phyloP scores from a whole-genome alignment of 176 grass and related monocot genomes.

The Paspalum vaginatum region DNA sequence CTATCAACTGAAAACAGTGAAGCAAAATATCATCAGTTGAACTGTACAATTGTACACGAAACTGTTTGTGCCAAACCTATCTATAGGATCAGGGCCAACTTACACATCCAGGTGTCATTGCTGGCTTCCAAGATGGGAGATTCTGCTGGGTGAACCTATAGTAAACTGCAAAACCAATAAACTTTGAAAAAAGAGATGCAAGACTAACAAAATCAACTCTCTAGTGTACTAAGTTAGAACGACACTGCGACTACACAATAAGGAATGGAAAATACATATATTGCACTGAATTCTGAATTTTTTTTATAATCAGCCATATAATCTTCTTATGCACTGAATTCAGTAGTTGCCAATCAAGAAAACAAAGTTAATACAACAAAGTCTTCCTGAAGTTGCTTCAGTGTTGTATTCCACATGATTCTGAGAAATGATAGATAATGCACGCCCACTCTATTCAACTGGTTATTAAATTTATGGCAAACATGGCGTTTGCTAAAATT shows the following conservation, averaged over 20 bases:
- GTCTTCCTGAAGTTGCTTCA: background rate
- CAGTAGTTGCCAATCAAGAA: background rate
- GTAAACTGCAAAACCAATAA: constrained; percentile 59
- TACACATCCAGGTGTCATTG: constrained; percentile 82
- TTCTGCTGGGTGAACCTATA: constrained; percentile 93
- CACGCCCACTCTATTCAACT: background rate
- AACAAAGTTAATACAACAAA: background rate
- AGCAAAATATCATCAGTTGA: constrained; percentile 28
- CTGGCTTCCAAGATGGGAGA: constrained; percentile 81
- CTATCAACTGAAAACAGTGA: constrained; percentile 64
- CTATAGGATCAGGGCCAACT: constrained; percentile 29
- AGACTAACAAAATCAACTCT: constrained; percentile 27
- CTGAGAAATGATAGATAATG: background rate
- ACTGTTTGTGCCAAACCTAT: background rate
- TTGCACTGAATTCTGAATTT: background rate
- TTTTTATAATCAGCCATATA: background rate
- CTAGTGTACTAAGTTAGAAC: constrained; percentile 12
- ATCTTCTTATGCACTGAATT: background rate
- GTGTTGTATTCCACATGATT: background rate
- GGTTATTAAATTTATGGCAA: background rate
- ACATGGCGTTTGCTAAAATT: background rate
- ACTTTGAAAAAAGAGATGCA: constrained; percentile 41
- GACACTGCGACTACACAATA: background rate
- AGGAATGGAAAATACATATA: background rate
- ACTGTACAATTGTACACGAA: background rate